Percentiles rank a stretch among this genome's conserved stretches.
phyloP scores from a whole-genome alignment of 495 filamentous ascomycete genomes.

The Pseudevernia furfuracea region DNA sequence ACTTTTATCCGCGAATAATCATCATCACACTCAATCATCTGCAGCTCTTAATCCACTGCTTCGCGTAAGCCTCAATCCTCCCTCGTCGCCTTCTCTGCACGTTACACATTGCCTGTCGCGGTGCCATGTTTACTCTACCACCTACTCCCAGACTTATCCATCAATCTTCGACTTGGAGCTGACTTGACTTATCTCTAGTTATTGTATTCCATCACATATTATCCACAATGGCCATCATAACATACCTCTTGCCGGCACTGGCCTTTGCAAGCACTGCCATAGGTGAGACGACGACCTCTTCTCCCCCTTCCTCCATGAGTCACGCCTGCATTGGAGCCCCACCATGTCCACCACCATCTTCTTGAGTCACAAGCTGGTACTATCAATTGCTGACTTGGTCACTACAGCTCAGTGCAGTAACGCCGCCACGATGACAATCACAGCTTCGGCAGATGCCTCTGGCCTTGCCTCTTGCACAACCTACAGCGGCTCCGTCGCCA shows the following conservation, averaged over 20 bases:
- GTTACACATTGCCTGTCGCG: neutral
- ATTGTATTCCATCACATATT: constrained; percentile 30
- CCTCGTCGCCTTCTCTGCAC: neutral
- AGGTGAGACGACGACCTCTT: constrained; percentile 51
- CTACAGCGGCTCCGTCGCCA: constrained; percentile 61
- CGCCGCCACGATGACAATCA: constrained; percentile 25
- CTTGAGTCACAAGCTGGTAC: neutral
- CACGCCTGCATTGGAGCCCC: neutral
- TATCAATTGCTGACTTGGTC: constrained; percentile 11
- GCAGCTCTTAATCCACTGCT: constrained; percentile 22
- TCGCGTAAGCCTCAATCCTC: constrained; percentile 14
- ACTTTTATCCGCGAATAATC: constrained; percentile 22
- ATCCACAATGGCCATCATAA: constrained; percentile 65
- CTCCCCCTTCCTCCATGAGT: neutral
- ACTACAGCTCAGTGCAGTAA: constrained; percentile 39
- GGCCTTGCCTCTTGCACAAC: constrained; percentile 57
- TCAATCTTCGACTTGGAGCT: constrained; percentile 5
- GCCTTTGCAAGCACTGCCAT: constrained; percentile 56
- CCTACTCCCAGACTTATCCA: constrained; percentile 7
- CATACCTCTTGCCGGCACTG: constrained; percentile 66
- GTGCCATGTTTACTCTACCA: constrained; percentile 2
- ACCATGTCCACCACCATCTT: neutral
- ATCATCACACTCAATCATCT: constrained; percentile 19
- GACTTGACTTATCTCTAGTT: constrained; percentile 12
- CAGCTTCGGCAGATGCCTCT: constrained; percentile 52